Percentiles rank a stretch among this genome's conserved stretches.
Evolutionary conservation across 768 basidiomycete genomes (phyloP).

Genomic region (Termitomyces sp.): DNA sequence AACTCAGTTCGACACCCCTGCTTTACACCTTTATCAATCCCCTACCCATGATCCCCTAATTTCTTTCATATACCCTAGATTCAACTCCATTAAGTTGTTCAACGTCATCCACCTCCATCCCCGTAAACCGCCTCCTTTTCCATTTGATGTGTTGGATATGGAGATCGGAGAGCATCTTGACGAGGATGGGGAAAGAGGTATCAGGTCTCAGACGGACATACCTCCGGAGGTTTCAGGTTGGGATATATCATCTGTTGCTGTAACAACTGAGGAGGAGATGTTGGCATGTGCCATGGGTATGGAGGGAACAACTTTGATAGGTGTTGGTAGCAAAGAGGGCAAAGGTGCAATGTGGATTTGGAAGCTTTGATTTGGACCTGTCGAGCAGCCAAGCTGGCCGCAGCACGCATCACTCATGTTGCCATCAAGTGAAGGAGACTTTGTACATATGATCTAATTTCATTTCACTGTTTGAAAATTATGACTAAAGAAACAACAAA

Average conservation of each 20-base stretch:
- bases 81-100: constrained; percentile 34
- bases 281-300: constrained; percentile 37
- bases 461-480: neutral
- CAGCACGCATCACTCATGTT: neutral
- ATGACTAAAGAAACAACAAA: constrained; percentile 5
- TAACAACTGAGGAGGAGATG: constrained; percentile 18
- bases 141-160: constrained; percentile 23
- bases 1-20: constrained; percentile 26
- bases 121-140: constrained; percentile 35
- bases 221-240: constrained; percentile 15
- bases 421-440: neutral
- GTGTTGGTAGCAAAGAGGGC: constrained; percentile 31
- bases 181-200: constrained; percentile 15
- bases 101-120: constrained; percentile 43
- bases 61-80: constrained; percentile 33
- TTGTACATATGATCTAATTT: neutral
- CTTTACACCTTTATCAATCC: constrained; percentile 38
- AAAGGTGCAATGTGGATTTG: constrained; percentile 37
- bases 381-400: neutral
- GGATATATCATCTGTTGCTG: constrained; percentile 13
- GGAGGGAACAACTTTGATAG: constrained; percentile 35
- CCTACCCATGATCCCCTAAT: constrained; percentile 48
- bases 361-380: constrained; percentile 9
- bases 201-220: neutral
- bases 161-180: constrained; percentile 19